phyloP scores from a whole-genome alignment of 768 basidiomycete genomes.

The Hygrocybe punicea region DNA sequence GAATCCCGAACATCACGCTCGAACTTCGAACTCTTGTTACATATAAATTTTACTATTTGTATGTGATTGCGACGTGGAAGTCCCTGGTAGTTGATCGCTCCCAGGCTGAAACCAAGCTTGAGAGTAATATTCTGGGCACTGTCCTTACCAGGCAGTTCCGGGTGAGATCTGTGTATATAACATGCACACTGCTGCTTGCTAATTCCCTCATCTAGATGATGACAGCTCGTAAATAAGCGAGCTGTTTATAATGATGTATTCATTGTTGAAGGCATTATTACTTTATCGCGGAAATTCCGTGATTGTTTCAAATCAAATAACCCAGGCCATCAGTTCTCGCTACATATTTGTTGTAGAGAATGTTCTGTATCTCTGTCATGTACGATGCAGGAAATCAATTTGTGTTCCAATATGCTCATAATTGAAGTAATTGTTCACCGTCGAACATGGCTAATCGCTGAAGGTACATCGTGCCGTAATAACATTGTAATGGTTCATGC shows the following conservation, averaged over 20 bases:
- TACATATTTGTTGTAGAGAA: neutral
- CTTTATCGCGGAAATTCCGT: neutral
- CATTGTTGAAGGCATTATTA: neutral
- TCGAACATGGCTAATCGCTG: no score
- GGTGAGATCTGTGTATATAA: no score
- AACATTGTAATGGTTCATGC: neutral
- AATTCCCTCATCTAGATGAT: no score
- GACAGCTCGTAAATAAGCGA: neutral
- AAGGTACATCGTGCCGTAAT: neutral
- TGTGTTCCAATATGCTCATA: neutral
- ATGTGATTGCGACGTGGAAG: no score
- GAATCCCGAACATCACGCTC: no score
- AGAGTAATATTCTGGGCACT: no score
- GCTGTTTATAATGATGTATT: neutral
- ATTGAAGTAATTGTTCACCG: neutral
- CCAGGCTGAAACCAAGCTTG: no score
- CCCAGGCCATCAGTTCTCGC: slow-evolving; percentile 1
- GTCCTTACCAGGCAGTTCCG: no score
- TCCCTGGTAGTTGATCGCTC: no score
- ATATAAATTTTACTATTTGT: no score
- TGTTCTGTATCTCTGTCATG: neutral
- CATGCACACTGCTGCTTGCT: no score
- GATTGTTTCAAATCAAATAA: slow-evolving; percentile 2
- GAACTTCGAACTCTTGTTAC: no score
- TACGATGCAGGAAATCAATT: neutral